A percentile compares a stretch with the other conserved stretches of the same genome.
These are phyloP conservation scores for Amaranthus cruentus DNA, from an alignment of 148 eudicot species.

Conservation along the genomic window DNA sequence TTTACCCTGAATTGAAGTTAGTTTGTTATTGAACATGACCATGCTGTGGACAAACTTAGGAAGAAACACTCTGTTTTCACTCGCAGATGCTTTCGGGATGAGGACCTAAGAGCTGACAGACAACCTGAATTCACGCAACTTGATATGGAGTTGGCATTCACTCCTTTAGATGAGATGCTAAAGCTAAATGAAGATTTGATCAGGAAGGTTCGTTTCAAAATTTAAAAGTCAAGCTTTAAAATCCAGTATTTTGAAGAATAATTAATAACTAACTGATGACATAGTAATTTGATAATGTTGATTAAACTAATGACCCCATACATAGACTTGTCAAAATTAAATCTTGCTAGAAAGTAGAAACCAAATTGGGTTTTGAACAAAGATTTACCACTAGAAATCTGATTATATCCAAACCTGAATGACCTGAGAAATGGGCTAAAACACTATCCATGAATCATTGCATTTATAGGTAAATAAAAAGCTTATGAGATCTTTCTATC, in stretches of 20 bases:
- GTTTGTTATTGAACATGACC: neutral
- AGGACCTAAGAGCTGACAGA: slow-evolving; percentile 97
- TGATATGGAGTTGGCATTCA: slow-evolving; percentile 93
- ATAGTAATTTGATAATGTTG: neutral
- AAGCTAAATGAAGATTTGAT: slow-evolving; percentile 94
- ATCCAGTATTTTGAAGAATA: neutral
- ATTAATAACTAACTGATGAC: neutral
- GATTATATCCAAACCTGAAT: no score
- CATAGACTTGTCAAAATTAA: neutral
- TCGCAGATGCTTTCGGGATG: slow-evolving; percentile 93
- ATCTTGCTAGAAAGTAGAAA: no score
- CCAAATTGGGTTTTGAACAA: no score
- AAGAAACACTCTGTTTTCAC: slow-evolving; percentile 8
- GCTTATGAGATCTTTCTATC: no score
- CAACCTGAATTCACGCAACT: slow-evolving; percentile 98
- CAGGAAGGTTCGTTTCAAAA: slow-evolving; percentile 57
- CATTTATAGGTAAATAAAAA: no score
- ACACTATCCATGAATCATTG: no score
- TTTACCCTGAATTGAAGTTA: neutral
- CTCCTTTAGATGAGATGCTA: slow-evolving; percentile 88
- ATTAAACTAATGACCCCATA: neutral
- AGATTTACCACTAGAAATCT: no score
- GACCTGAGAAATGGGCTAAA: no score
- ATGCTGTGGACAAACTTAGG: neutral
- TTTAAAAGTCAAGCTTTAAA: neutral